Base-by-base conservation (phyloP, 768 basidiomycete species). In the Amanita rimosa region DNA sequence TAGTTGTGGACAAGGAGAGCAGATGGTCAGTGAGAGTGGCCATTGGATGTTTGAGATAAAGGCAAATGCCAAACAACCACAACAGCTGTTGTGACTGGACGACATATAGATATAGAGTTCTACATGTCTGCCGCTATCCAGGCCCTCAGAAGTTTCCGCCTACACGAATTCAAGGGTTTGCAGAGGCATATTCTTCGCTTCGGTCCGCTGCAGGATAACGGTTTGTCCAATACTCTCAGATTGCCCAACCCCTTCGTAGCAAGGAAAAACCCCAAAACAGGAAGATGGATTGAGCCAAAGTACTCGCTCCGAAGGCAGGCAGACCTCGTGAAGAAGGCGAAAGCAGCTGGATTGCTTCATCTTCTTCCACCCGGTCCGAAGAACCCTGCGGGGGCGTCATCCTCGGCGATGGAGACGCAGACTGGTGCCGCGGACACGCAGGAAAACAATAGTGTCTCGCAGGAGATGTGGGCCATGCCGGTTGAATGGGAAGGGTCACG, bases 221-320 rank as follows among this genome's bases (percentile, higher is more conserved):
- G 35, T 14, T 39, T 51, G 13, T 51, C 54, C 17, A 40, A 56
- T 16, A 35, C 59, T 36, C 56, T 64, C 38, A 56, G 58, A 27
- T 67, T 75, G 11, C 69, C 69, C 29, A 91, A 89, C 59, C 87
- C 87, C 6, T 90, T 91, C 62, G 58, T 89, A 36, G 74, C 86
- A 4, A 71, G 67, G 40, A 71, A 70, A 47, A 83, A 83, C 54
- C 65, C 75, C 0, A 66, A 71, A 42, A 77, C 79, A 0, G 78
- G 76, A 17, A 69, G 75, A 60, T 89, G 85, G 85, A 71, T 71
- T 22, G 76, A 80, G 0, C 72, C 88, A 9, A 76, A 74, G 52
- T 82, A 84, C 55, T 90, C 87, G 4, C 64, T 84, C 21, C 77
- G 89, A 16, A 76, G 78, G 29, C 88, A 92, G 62, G 85, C 84